Base-by-base conservation (phyloP, 1,284 basidiomycete species). In the Cryptococcus amylolentus region DNA sequence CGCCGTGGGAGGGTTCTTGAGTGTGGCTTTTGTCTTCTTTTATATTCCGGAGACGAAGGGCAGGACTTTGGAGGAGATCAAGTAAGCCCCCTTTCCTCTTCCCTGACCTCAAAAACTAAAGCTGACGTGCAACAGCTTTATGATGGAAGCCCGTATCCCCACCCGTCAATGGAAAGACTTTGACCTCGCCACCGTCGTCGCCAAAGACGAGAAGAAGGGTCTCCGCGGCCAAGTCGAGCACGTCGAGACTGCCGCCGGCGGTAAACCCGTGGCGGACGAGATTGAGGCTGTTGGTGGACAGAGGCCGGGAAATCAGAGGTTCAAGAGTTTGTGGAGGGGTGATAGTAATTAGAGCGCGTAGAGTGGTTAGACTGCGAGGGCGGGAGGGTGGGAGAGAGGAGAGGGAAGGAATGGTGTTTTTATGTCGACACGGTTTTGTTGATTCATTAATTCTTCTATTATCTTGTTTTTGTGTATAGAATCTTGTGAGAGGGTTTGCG, bases 11-110 rank as follows among this genome's bases (percentile, higher is more conserved):
- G 68, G 72, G 12, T 60, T 77, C 46, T 64, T 77, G 31, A 73
- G 70, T 6, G 66, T 77, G 59, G 55, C 69, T 4, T 80, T 80
- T 56, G 78, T 79, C 54, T 80, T 71, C 73, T 79, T 77, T 62
- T 75, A 61, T 70, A 76, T 80, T 39, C 79, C 71, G n/a, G 71
- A 77, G 60, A 75, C 71, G 1, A 54, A 63, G 18, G 73, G 73
- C 12, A 57, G 71, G 26, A 68, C 69, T 7, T 71, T 75, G n/a
- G 73, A 77, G 49, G 70, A 72, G 58, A 69, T 67, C 59, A 65
- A 69, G 68, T 70, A 37, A 55, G 65, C 63, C 31, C 3, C 9
- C 12, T 28, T n/a, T 16, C 31, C 41, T 5, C 23, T 39, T 18
- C 0, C 43, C n/a, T n/a, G n/a, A n/a, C n/a, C 23, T 23, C 3